Evolutionary conservation across 2,329 filamentous ascomycete species (phyloP).

Genomic region (Lachnellula occidentalis): DNA sequence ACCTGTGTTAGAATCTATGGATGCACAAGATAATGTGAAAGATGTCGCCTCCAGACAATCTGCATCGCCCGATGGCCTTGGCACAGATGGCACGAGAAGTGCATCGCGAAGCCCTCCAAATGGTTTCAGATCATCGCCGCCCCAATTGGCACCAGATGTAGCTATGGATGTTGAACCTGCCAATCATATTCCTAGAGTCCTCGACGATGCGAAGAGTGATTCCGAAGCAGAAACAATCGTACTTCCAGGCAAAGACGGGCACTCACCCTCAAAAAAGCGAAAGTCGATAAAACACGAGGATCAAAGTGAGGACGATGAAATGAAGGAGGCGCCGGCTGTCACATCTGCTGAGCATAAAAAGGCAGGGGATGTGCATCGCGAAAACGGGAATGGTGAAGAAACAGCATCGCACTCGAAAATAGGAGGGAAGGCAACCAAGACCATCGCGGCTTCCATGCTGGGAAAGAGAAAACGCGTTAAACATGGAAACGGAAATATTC

Average conservation of each 20-base stretch:
- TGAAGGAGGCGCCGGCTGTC: slow-evolving; percentile 17
- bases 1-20: slow-evolving; percentile 30
- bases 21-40: slow-evolving; percentile 25
- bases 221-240: slow-evolving; percentile 71
- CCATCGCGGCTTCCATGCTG: slow-evolving; percentile 31
- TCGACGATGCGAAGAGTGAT: slow-evolving; percentile 46
- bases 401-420: slow-evolving; percentile 4
- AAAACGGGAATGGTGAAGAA: not conserved
- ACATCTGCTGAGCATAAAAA: slow-evolving; percentile 1
- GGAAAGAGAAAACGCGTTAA: slow-evolving; percentile 47
- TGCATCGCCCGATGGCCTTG: slow-evolving; percentile 16
- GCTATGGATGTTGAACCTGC: slow-evolving; percentile 20
- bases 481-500: slow-evolving; percentile 15
- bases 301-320: slow-evolving; percentile 50
- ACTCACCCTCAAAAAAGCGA: slow-evolving; percentile 57
- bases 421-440: slow-evolving; percentile 22
- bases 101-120: slow-evolving; percentile 20
- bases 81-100: slow-evolving; percentile 17
- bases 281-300: slow-evolving; percentile 60
- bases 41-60: slow-evolving; percentile 17
- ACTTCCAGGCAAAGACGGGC: slow-evolving; percentile 57
- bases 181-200: slow-evolving; percentile 3
- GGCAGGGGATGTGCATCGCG: not conserved
- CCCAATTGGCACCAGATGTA: slow-evolving; percentile 16
- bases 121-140: slow-evolving; percentile 29